A percentile compares a stretch with the other conserved stretches of the same genome.
phyloP scores from a whole-genome alignment of 257 asterid species.

The Jaltomata sinuosa region DNA sequence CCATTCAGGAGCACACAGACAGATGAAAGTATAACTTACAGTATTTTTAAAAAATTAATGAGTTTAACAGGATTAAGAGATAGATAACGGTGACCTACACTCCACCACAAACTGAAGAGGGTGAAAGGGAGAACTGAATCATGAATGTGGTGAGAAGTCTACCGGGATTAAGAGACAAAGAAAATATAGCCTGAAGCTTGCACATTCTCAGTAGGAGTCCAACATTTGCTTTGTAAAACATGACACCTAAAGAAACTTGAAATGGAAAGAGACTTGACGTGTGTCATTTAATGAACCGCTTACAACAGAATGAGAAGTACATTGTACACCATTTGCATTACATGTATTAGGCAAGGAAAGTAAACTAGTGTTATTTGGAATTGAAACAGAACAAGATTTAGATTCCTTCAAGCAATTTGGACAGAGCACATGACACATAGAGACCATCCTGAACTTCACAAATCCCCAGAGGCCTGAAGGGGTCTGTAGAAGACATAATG shows the following conservation, averaged over 20 bases:
- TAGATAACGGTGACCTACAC: background rate
- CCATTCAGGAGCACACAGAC: background rate
- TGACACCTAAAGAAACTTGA: background rate
- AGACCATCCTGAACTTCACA: too few relatives aligned
- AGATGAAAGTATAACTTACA: background rate
- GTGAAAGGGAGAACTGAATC: background rate
- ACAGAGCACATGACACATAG: too few relatives aligned
- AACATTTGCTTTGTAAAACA: background rate
- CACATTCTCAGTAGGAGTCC: background rate
- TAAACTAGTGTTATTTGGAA: too few relatives aligned
- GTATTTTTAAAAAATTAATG: background rate
- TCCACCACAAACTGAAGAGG: background rate
- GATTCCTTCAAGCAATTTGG: too few relatives aligned
- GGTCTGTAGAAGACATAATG: too few relatives aligned
- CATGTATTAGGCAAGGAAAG: too few relatives aligned
- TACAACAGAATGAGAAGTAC: too few relatives aligned
- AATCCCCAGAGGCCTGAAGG: too few relatives aligned
- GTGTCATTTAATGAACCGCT: too few relatives aligned
- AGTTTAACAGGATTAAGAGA: background rate
- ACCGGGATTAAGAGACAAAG: background rate
- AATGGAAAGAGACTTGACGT: background rate
- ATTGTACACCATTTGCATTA: too few relatives aligned
- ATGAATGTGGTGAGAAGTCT: background rate
- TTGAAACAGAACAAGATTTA: too few relatives aligned
- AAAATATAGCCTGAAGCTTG: background rate